Base-by-base conservation (phyloP, 2,329 filamentous ascomycete species). In the Coleophoma crateriformis region DNA sequence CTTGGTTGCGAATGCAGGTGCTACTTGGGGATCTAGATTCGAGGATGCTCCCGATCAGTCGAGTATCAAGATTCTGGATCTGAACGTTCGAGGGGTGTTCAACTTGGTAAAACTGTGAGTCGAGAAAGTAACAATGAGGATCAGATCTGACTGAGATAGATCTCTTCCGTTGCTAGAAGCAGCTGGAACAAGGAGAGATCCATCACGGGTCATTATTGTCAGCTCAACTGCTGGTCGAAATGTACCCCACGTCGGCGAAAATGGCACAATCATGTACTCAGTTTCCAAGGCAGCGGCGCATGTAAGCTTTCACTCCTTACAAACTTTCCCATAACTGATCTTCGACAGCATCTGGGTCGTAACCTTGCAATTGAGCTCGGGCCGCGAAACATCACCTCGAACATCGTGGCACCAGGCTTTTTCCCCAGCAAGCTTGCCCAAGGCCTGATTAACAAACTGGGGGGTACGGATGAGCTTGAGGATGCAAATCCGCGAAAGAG, bases 11-110 rank as follows among this genome's bases (percentile, higher is more conserved):
- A 88, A 88, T 61, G 85, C 85, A 0, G 85, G 85, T 5, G 84
- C 85, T 1, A 84, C 82, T 3, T 89, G 84, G 85, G 84, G 85
- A 3, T 78, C 76, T 50, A 70, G 72, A 22, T 87, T 88, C 57
- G 84, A 87, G 54, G 65, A 78, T 72, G 53, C 81, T 77, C 65
- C 81, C 74, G 35, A 82, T 77, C 63, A 70, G 67, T 54, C 78
- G 71, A 87, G 84, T 58, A 71, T 75, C 52, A 85, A 85, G 64
- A 83, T 88, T 41, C 79, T 87, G 73, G 81, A 87, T 59, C 60
- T 84, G 61, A 88, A 88, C 55, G 84, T 88, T 40, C 82, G 85
- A 69, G 83, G 80, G 37, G 79, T 88, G 3, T 88, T 88, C 61
- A 80, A 84, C 57, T 78, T 81, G 7, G 78, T 84, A 22, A 82